Percentiles rank a stretch among this genome's conserved stretches.
phyloP scores from a whole-genome alignment of 2,329 filamentous ascomycete species.

The Diaporthe citriasiana region DNA sequence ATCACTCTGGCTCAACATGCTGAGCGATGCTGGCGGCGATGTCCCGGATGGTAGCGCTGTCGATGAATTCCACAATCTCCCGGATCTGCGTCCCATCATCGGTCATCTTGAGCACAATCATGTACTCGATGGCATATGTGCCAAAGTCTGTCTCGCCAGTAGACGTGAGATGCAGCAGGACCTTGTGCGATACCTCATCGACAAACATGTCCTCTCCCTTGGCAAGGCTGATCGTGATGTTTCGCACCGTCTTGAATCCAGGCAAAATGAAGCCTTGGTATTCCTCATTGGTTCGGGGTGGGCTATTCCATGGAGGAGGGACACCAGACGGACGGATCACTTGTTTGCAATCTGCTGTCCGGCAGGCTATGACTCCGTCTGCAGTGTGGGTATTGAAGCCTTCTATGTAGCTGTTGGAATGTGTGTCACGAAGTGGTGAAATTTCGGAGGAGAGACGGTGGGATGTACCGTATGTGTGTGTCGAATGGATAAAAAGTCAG shows the following conservation, averaged over 20 bases:
- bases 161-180: constrained; percentile 45
- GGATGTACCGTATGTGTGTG: not conserved
- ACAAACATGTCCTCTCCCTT: constrained; percentile 38
- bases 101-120: constrained; percentile 45
- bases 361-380: constrained; percentile 32
- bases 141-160: constrained; percentile 42
- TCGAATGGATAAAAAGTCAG: not conserved
- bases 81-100: constrained; percentile 43
- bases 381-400: constrained; percentile 36
- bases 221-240: constrained; percentile 18
- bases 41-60: constrained; percentile 44
- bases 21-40: constrained; percentile 36
- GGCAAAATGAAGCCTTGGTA: constrained; percentile 30
- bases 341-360: constrained; percentile 36
- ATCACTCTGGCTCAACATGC: constrained; percentile 27
- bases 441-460: not conserved
- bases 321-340: constrained; percentile 23
- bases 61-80: constrained; percentile 46
- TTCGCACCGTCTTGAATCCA: constrained; percentile 18
- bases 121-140: constrained; percentile 46
- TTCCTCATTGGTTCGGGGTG: constrained; percentile 31
- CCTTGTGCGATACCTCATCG: constrained; percentile 44
- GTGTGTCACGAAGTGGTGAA: constrained; percentile 20
- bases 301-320: constrained; percentile 33
- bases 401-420: constrained; percentile 33